Evolutionary conservation across 768 basidiomycete species (phyloP), one percentile per base, ranked within the genome.

Genomic region (Kwoniella bestiolae): DNA sequence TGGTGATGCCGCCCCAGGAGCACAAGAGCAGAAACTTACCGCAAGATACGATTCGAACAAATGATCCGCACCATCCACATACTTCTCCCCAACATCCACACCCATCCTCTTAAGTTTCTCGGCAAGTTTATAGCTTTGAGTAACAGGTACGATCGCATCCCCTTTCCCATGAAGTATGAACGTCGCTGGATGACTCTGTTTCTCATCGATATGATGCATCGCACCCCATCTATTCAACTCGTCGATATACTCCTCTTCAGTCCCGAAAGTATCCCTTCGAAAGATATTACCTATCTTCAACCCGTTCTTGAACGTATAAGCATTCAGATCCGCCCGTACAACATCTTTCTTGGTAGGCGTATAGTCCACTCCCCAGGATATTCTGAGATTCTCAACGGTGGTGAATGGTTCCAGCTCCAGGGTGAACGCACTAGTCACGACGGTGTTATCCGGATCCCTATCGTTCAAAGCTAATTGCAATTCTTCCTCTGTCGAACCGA

Each of bases 21-120:
- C 18, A 28, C 4, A 29, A 51, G 9, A n/a, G 14, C 29, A 3
- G 0, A 26, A 49, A 49, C 66, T 60, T 29, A 68, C 67, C 5
- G 50, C 32, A 46, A 56, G 50, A 44, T 56, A 34, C 23, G 47
- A 28, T 11, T 67, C 66, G 32, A 67, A 67, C 23, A 47, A n/a
- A 53, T 67, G 66, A n/a, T 50, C 46, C 46, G 12, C 49, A 7
- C 53, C 55, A 16, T 52, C 29, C 14, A 62, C 47, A 26, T 60
- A 60, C 2, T 41, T 38, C 32, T 67, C 66, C 9, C 25, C 14
- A 0, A 56, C 44, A 21, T 61, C 60, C 28, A 62, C 38, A 16
- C 53, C 47, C 21, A 67, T 44, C 28, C 50, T 56, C 35, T 26
- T 56, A 3, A 67, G 32, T 28, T 56, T 62, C 21, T 49, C 34